Evolutionary conservation across 2,329 filamentous ascomycete genomes (phyloP), one percentile per base, ranked within the genome.

Genomic region (Lasiodiplodia hormozganensis): DNA sequence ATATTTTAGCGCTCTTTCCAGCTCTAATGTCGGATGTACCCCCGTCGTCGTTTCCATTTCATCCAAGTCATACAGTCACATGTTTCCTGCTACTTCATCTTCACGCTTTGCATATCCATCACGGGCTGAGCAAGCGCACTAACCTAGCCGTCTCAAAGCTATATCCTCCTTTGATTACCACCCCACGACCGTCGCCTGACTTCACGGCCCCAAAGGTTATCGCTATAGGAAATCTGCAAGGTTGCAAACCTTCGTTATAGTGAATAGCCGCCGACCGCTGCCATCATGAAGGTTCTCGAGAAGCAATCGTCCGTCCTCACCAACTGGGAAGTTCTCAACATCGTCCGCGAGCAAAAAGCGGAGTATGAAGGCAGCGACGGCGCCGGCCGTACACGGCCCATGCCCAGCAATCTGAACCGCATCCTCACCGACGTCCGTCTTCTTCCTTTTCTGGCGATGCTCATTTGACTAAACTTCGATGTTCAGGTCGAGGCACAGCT

Each of bases 261-360:
- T 10, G 49, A 21, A 52, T 10, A 52, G 49, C n/a, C 49, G n/a
- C n/a, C 10, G 8, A 21, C 28, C n/a, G 21, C 21, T n/a, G 6
- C 23, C 43, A 62, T 49, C 51, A 52, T 68, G 34, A 67, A 92
- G 85, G 87, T 94, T 75, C 81, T 93, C 73, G 90, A 91, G 75
- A 83, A 90, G 3, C 90, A 93, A 76, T 88, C 88, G 36, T 90
- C 89, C 5, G 85, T 90, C 52, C 83, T 94, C 74, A 88, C 88
- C 76, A 93, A 93, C 78, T 90, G 87, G 71, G 91, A 93, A 82
- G 90, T 93, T 71, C 89, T 89, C 74, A 73, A 76, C 23, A 77
- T 79, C 72, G 74, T 79, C 31, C 74, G 70, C 47, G 65, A 72
- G 60, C 75, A 78, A 73, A 73, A 75, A 40, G 76, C 75, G 68